Base-by-base conservation (phyloP, 345 rosid species). In the Rhizophora apiculata region DNA sequence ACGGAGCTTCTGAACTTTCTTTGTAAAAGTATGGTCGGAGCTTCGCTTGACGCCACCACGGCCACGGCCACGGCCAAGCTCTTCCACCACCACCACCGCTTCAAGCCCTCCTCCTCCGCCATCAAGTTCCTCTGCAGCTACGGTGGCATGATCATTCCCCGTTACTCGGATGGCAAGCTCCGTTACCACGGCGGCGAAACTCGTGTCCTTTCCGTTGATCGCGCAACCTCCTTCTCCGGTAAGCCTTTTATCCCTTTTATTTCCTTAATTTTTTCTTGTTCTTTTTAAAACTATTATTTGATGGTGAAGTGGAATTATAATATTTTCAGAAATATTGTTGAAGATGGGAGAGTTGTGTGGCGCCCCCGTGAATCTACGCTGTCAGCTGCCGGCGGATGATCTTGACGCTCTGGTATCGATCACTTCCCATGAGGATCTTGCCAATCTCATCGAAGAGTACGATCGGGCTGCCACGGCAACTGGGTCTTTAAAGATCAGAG, bases 161-260 rank as follows among this genome's bases (percentile, higher is more conserved):
- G 97, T 70, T 81, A 84, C 71, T 83, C 92, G 15, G 96, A 93
- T 74, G 89, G 93, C 21, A 88, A 82, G 54, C 98, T 91, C 84
- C 96, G 97, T 76, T 94, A 91, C 67, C 70, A 77, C 18, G 98
- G 97, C 24, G 98, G 98, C 18, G 81, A 88, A 21, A 91, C 96
- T 68, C 97, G 97, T 63, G 90, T 94, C 81, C 88, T 94, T 69
- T 83, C 96, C 65, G 95, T 89, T 49, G 62, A 75, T 67, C 96
- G 96, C 62, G 86, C 90, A 79, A 65, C 88, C 48, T 77, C 96
- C 29, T 91, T 88, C 51, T 22, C 84, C 3, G 95, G 98, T 94
- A 5, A 82, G 85, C 84, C 15, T 11, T 11, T 22, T 5, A 5
- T 5, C 18, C 20, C 20, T 49, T 18, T 11, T 26, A 9, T 6